Evolutionary conservation across 73 alveolate genomes (phyloP).

Genomic region (Symbiodinium natans): DNA sequence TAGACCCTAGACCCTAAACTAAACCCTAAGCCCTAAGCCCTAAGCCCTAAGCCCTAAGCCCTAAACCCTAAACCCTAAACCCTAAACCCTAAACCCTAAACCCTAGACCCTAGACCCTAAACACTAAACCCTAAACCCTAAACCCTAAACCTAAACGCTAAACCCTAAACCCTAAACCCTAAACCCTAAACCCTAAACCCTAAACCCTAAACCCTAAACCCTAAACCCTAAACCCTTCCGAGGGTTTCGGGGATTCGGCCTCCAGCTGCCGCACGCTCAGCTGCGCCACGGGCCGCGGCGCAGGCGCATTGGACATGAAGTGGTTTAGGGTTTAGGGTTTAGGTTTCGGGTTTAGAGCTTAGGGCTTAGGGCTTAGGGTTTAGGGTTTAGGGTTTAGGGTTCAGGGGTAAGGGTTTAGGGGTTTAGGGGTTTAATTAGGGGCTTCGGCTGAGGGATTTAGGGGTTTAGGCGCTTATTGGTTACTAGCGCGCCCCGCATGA

Average conservation of each 20-base stretch:
- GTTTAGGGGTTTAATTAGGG: background rate
- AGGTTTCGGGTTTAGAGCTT: background rate
- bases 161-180: background rate
- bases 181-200: background rate
- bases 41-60: background rate
- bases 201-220: background rate
- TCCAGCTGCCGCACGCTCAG: background rate
- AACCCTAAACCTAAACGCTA: background rate
- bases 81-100: background rate
- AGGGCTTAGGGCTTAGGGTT: background rate
- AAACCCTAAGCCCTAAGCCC: no score
- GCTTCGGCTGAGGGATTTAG: background rate
- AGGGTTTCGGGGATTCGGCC: background rate
- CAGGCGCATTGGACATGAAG: background rate
- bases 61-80: background rate
- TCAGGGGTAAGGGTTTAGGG: background rate
- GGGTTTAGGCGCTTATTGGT: background rate
- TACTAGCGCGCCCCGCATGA: no score
- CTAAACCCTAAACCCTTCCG: background rate
- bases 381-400: background rate
- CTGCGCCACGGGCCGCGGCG: background rate
- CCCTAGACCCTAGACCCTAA: background rate
- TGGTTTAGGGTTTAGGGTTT: background rate
- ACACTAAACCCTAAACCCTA: background rate
- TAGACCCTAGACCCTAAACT: no score